Evolutionary conservation across 2,329 filamentous ascomycete genomes (phyloP), one percentile per base, ranked within the genome.

Genomic region (Beauveria australis): DNA sequence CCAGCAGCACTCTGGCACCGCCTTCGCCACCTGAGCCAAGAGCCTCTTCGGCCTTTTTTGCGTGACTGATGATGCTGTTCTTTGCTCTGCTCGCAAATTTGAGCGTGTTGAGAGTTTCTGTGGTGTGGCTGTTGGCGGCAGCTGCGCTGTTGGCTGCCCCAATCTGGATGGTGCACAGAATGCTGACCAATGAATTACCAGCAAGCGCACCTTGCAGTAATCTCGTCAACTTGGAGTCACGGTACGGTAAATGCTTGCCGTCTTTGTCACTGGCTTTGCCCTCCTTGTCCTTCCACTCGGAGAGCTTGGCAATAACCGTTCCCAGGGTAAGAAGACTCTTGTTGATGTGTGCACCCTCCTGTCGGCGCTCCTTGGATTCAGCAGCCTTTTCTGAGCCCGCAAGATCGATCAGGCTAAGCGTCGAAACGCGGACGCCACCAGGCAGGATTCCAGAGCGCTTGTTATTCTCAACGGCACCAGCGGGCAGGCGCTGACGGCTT

Each of bases 341-440:
- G 79, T 99, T 99, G 76, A 99, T 99, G 72, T 99, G 94, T 14
- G 93, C 93, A 64, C 94, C 94, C 75, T 99, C 94, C 18, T 91
- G 91, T 51, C 94, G 84, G 58, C 94, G 85, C 76, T 97, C 94
- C 72, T 97, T 99, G 59, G 88, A 89, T 69, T 97, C 94, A 3
- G 94, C 94, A 46, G 94, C 94, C 74, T 93, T 91, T 72, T 99
- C 94, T 0, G 94, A 97, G 44, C 94, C 94, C 59, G 94, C 94
- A 66, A 99, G 79, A 81, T 99, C 94, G 65, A 99, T 99, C 71
- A 99, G 76, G 71, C 92, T 97, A 61, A 99, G 76, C 0, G 94
- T 97, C 18, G 93, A 97, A 5, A 99, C 94, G 55, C 94, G 87
- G 6, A 99, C 94, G 62, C 94, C 94, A 55, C 93, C 93, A 1